Conservation (phyloP, 306 rosid genomes). For the Pyrus betulifolia region DNA sequence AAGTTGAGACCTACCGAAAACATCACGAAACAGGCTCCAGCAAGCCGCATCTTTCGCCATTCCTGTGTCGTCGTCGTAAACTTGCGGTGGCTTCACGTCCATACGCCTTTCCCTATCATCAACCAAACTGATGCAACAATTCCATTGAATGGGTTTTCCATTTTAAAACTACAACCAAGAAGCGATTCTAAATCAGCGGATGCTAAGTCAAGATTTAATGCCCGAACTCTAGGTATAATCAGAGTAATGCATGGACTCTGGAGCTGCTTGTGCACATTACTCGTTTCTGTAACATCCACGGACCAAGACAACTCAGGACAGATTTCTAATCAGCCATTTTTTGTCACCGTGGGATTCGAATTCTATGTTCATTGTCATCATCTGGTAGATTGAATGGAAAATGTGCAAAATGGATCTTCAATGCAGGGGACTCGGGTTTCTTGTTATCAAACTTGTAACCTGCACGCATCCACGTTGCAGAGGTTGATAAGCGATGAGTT, state of each 20-base stretch:
- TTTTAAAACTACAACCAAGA: neutral
- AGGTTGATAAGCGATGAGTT: neutral
- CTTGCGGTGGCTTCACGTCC: neutral
- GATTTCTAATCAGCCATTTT: slow-evolving; percentile 14
- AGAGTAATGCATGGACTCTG: neutral
- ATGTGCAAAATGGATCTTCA: slow-evolving; percentile 70
- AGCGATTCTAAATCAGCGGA: neutral
- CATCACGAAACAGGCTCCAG: neutral
- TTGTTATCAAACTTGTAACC: slow-evolving; percentile 81
- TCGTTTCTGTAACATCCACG: neutral
- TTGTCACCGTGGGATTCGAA: slow-evolving; percentile 16
- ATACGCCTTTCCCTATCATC: neutral
- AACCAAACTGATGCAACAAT: neutral
- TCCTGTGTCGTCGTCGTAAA: neutral
- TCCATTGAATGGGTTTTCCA: neutral
- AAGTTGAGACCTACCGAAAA: neutral
- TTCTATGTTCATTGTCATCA: slow-evolving; percentile 26
- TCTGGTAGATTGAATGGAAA: slow-evolving; percentile 64
- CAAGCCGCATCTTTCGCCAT: neutral
- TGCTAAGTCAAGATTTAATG: neutral
- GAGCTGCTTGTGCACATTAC: neutral
- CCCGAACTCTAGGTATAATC: neutral
- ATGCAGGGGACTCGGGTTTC: slow-evolving; percentile 40
- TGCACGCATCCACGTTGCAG: slow-evolving; percentile 30
- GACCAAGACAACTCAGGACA: slow-evolving; percentile 12